Evolutionary conservation across 345 rosid species (phyloP).

Genomic region (Rhodomyrtus tomentosa): DNA sequence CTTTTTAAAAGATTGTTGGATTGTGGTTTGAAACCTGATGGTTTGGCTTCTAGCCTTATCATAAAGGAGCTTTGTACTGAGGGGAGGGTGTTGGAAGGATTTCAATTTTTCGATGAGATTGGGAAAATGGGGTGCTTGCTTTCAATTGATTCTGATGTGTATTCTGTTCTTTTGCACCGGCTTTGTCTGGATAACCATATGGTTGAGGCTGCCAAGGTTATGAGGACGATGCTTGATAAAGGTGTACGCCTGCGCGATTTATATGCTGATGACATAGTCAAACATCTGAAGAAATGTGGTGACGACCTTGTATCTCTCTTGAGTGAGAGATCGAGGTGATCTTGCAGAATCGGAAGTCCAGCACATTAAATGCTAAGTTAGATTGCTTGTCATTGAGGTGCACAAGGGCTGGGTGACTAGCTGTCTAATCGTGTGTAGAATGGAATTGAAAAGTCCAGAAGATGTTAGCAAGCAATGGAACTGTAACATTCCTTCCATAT

Average conservation of each 20-base stretch:
- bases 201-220: constrained; percentile 55
- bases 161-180: constrained; percentile 38
- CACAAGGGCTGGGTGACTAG: background rate
- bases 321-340: constrained; percentile 8
- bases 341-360: background rate
- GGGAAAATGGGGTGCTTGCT: constrained; percentile 30
- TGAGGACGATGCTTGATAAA: constrained; percentile 38
- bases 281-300: constrained; percentile 29
- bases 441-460: background rate
- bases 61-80: constrained; percentile 43
- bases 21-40: constrained; percentile 48
- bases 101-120: constrained; percentile 34
- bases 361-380: background rate
- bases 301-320: constrained; percentile 30
- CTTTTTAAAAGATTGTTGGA: constrained; percentile 38
- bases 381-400: background rate
- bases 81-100: constrained; percentile 47
- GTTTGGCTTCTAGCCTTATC: constrained; percentile 54
- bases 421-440: background rate
- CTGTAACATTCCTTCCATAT: background rate
- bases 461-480: background rate
- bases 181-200: constrained; percentile 32
- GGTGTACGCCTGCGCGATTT: constrained; percentile 25
- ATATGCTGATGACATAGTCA: constrained; percentile 21
- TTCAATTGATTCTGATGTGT: constrained; percentile 52